phyloP scores from a whole-genome alignment of 768 basidiomycete species.

The Termitomyces titanicus region DNA sequence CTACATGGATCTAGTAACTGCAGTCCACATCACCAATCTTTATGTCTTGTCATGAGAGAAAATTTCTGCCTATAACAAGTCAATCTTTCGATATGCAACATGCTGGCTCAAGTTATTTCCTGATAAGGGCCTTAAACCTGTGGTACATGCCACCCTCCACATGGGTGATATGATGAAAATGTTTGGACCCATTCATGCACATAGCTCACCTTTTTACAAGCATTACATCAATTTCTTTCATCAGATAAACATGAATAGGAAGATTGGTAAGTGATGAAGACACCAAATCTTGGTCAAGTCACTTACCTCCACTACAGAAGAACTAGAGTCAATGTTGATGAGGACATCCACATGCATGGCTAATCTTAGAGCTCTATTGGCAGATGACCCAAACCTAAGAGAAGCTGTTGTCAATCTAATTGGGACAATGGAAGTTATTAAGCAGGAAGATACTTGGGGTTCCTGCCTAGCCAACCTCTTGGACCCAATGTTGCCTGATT shows the following conservation, averaged over 20 bases:
- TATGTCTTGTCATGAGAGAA: no score
- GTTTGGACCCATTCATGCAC: constrained; percentile 26
- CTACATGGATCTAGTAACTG: no score
- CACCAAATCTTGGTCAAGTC: no score
- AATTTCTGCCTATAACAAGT: no score
- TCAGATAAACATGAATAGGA: constrained; percentile 25
- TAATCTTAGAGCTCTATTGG: background rate
- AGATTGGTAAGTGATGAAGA: background rate
- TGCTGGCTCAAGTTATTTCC: background rate
- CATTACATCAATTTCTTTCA: constrained; percentile 21
- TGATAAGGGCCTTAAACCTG: background rate
- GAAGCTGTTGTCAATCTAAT: background rate
- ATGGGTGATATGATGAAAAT: constrained; percentile 14
- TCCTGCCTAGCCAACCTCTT: background rate
- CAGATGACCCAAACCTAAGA: background rate
- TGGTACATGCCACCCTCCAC: constrained; percentile 19
- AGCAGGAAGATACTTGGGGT: background rate
- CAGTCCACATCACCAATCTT: no score
- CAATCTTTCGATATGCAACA: no score
- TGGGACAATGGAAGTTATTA: background rate
- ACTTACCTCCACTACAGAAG: background rate
- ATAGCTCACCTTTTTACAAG: no score
- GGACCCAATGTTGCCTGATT: background rate
- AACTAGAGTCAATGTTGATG: background rate
- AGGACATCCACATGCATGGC: background rate